These are phyloP conservation scores for Aspergillus nanangensis DNA, from an alignment of 495 filamentous ascomycete species.

Conservation along the genomic window DNA sequence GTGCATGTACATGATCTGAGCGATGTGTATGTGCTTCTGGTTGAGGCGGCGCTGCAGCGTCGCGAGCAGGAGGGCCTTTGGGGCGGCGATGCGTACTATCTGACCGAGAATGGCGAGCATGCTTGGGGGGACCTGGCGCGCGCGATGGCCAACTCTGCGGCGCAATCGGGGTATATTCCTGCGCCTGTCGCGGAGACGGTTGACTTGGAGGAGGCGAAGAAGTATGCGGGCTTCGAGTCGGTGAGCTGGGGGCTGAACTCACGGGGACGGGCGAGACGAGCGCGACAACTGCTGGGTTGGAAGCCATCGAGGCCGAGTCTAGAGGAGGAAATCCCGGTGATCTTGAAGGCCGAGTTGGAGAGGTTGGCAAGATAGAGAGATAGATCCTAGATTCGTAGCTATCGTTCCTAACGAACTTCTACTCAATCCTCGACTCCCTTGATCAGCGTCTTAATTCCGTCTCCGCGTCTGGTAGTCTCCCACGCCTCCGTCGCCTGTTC, in stretches of 20 bases:
- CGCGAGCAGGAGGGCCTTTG: conserved; percentile 51
- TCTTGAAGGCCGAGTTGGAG: conserved; percentile 24
- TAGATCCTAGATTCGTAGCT: too few species aligned
- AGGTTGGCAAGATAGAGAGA: background rate
- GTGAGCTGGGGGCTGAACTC: conserved; percentile 55
- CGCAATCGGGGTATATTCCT: conserved; percentile 54
- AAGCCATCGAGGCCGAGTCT: conserved; percentile 44
- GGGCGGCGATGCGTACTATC: conserved; percentile 66
- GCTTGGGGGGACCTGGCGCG: conserved; percentile 60
- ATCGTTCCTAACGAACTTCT: background rate
- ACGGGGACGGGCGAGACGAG: conserved; percentile 49
- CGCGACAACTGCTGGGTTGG: conserved; percentile 59
- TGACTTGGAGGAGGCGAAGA: conserved; percentile 21
- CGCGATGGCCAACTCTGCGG: conserved; percentile 51
- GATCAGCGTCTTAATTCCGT: conserved; percentile 84
- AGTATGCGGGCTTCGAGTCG: conserved; percentile 23
- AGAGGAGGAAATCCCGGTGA: conserved; percentile 45
- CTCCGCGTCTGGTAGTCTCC: conserved; percentile 67
- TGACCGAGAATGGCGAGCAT: conserved; percentile 64
- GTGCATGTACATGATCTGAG: conserved; percentile 65
- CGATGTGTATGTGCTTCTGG: conserved; percentile 40
- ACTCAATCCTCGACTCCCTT: conserved; percentile 40
- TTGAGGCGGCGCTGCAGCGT: background rate
- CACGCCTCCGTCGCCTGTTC: conserved; percentile 73
- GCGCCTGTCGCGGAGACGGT: conserved; percentile 27